Conservation (phyloP, 768 basidiomycete genomes). For the Podaxis mareebaensis region DNA sequence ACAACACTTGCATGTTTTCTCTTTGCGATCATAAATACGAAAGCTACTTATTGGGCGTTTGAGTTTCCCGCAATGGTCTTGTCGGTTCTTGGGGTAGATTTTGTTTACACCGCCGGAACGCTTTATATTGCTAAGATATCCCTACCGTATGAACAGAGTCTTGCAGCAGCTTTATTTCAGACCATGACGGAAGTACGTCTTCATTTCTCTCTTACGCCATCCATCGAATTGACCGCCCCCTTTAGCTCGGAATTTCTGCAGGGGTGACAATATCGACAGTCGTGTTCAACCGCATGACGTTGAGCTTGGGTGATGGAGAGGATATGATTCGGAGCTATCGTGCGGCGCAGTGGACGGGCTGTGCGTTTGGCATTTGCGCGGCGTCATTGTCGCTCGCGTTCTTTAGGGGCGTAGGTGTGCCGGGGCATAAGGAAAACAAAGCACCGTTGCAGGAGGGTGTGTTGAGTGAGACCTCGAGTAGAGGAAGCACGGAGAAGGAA, state of each 20-base stretch:
- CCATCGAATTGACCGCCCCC: background rate
- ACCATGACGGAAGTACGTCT: conserved; percentile 67
- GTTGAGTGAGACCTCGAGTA: background rate
- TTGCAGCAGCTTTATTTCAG: conserved; percentile 76
- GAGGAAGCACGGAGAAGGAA: background rate
- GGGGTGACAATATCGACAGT: conserved; percentile 75
- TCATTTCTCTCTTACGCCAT: background rate
- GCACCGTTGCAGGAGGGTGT: background rate
- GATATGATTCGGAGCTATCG: conserved; percentile 52
- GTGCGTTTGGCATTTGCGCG: conserved; percentile 65
- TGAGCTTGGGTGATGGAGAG: conserved; percentile 28
- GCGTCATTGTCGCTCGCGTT: conserved; percentile 26
- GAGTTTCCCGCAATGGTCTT: conserved; percentile 69
- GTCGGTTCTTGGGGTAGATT: conserved; percentile 75
- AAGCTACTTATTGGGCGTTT: conserved; percentile 68
- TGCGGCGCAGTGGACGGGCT: conserved; percentile 64
- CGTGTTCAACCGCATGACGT: conserved; percentile 57
- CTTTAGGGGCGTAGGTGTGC: conserved; percentile 32
- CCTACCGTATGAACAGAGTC: conserved; percentile 68
- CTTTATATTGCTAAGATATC: conserved; percentile 73
- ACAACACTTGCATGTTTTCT: conserved; percentile 61
- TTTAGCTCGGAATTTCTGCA: conserved; percentile 64
- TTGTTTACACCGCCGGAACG: conserved; percentile 72
- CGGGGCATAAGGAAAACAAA: conserved; percentile 21
- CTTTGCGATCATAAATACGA: conserved; percentile 65